A percentile compares a stretch with the other conserved stretches of the same genome.
Evolutionary conservation across 169 alveolate species (phyloP).

Genomic region (Plasmodium coatneyi): DNA sequence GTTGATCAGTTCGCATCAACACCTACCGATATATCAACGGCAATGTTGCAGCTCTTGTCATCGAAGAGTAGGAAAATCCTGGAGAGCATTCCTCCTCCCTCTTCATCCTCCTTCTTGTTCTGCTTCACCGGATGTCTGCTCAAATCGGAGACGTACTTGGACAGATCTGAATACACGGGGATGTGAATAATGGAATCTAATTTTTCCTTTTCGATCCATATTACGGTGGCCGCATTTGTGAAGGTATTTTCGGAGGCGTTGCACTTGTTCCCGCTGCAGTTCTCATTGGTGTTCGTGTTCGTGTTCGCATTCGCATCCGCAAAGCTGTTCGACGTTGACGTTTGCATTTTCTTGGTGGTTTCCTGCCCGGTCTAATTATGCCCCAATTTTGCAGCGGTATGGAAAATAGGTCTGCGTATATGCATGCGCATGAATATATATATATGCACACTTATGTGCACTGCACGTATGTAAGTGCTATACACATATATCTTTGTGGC

Average conservation of each 20-base stretch:
- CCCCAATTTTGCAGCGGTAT: neutral
- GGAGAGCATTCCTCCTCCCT: slow-evolving; percentile 2
- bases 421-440: neutral
- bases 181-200: slow-evolving; percentile 43
- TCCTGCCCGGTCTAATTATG: neutral
- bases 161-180: slow-evolving; percentile 48
- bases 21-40: slow-evolving; percentile 65
- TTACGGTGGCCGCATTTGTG: slow-evolving; percentile 29
- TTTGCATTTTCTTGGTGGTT: slow-evolving; percentile 1
- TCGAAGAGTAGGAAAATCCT: slow-evolving; percentile 52
- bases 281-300: neutral
- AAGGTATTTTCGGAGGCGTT: neutral
- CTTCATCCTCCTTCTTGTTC: neutral
- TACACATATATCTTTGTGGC: neutral
- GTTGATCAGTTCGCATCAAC: neutral
- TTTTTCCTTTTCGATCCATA: slow-evolving; percentile 72
- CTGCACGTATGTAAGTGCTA: neutral
- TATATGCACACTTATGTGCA: neutral
- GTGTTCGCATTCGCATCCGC: neutral
- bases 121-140: slow-evolving; percentile 24
- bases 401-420: neutral
- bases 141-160: slow-evolving; percentile 35
- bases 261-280: neutral
- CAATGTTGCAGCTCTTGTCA: slow-evolving; percentile 60
- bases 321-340: neutral